phyloP scores from a whole-genome alignment of 2,329 filamentous ascomycete species.

The Grosmannia clavigera region DNA sequence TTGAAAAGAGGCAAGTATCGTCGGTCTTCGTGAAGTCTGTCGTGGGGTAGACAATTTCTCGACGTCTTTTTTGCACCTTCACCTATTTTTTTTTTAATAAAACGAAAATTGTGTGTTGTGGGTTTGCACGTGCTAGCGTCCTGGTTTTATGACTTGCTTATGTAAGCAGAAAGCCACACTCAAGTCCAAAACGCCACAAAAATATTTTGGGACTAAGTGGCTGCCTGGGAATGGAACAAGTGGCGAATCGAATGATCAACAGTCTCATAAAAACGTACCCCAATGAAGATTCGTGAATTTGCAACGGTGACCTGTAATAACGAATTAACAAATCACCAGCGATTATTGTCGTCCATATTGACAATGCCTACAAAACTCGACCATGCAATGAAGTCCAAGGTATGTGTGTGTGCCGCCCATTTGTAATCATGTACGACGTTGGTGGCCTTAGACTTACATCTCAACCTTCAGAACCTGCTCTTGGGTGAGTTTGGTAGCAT shows the following conservation, averaged over 20 bases:
- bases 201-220: background rate
- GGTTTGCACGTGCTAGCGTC: conserved; percentile 9
- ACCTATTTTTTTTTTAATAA: background rate
- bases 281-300: background rate
- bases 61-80: background rate
- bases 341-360: background rate
- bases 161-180: background rate
- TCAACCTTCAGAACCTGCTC: conserved; percentile 46
- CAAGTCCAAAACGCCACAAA: background rate
- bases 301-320: background rate
- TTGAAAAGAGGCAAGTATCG: conserved; percentile 6
- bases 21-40: conserved; percentile 2
- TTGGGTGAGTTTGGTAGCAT: conserved; percentile 38
- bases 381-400: conserved; percentile 57
- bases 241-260: conserved; percentile 2
- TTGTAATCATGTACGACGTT: background rate
- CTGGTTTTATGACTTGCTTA: background rate
- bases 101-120: conserved; percentile 10
- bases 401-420: conserved; percentile 21
- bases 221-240: background rate
- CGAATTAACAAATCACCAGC: background rate
- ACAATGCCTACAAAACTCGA: conserved; percentile 59
- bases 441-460: background rate
- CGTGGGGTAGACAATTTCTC: conserved; percentile 1
- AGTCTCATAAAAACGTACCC: background rate